These are phyloP conservation scores for Rhinocladiella mackenziei DNA, from an alignment of 2,329 filamentous ascomycete species.

Conservation along the genomic window DNA sequence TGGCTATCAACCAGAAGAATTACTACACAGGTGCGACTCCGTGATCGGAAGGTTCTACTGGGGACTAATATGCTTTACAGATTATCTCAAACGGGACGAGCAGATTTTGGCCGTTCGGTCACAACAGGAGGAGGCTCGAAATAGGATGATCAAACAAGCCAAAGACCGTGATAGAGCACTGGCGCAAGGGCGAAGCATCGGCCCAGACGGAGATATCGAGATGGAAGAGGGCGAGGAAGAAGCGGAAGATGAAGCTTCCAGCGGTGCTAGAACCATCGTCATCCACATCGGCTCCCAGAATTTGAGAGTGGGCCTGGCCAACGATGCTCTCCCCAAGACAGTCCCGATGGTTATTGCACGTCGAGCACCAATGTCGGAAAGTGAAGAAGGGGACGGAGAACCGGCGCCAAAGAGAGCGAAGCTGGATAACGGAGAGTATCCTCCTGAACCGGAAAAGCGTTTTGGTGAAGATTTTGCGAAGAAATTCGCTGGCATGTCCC, in stretches of 20 bases:
- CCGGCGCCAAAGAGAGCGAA: slow-evolving; percentile 67
- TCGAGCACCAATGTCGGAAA: slow-evolving; percentile 72
- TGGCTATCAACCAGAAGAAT: slow-evolving; percentile 98
- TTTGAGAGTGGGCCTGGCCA: slow-evolving; percentile 88
- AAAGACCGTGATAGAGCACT: slow-evolving; percentile 84
- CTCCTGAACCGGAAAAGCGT: slow-evolving; percentile 64
- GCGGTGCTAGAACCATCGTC: slow-evolving; percentile 86
- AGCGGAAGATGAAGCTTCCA: slow-evolving; percentile 57
- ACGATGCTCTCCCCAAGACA: slow-evolving; percentile 88
- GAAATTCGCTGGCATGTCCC: slow-evolving; percentile 74
- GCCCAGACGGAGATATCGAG: slow-evolving; percentile 50
- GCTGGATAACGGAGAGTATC: slow-evolving; percentile 47
- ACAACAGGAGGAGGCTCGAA: slow-evolving; percentile 80
- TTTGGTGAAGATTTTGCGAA: slow-evolving; percentile 77
- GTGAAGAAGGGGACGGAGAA: slow-evolving; percentile 74
- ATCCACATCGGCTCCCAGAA: slow-evolving; percentile 96
- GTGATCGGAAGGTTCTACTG: too few relatives aligned
- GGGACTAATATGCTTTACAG: slow-evolving; percentile 67
- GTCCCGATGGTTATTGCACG: slow-evolving; percentile 89
- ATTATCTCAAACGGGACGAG: slow-evolving; percentile 97
- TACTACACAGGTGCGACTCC: slow-evolving; percentile 67
- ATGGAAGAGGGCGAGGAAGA: slow-evolving; percentile 55
- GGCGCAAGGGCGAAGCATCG: slow-evolving; percentile 61
- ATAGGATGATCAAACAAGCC: slow-evolving; percentile 76
- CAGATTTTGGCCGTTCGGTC: slow-evolving; percentile 86